Evolutionary conservation across 2,329 filamentous ascomycete species (phyloP), one percentile per base, ranked within the genome.

Genomic region (Diaporthe sp.): DNA sequence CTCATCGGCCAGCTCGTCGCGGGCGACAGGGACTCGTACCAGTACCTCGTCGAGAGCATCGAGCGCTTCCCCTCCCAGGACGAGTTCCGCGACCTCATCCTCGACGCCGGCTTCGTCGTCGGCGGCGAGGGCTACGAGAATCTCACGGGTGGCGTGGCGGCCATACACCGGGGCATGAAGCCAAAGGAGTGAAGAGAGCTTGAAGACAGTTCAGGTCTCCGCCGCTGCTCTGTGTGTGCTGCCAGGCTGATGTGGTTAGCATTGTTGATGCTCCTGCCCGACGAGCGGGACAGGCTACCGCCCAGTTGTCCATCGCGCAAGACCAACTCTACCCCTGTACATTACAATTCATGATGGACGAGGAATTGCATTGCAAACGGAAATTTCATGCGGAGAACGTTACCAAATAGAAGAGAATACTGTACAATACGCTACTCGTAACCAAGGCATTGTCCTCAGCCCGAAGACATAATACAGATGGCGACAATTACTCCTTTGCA

Each of bases 41-140:
- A 99, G 88, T 99, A 99, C 85, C 89, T 99, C 13, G 97, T 99
- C 13, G 97, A 99, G 89, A 98, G 96, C 84, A 99, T 99, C 84
- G 96, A 98, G 85, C 88, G 91, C 65, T 98, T 98, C 83, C 97
- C 97, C 0, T 93, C 88, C 79, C 97, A 99, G 87, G 89, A 92
- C 71, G 92, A 95, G 79, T 99, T 98, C 82, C 90, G 93, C 78
- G 89, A 91, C 47, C 95, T 98, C 94, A 97, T 98, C 81, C 84
- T 90, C 79, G 90, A 93, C 37, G 96, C 95, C 4, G 96, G 96
- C 1, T 99, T 99, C 82, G 87, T 94, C 78, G 92, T 98, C 58
- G 95, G 94, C 1, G 95, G 94, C 1, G 85, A 91, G 71, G 95
- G 94, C 0, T 99, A 94, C 85, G 96, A 98, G 87, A 93, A 99